Evolutionary conservation across 768 basidiomycete genomes (phyloP), one percentile per base, ranked within the genome.

Genomic region (Lactarius quietus): DNA sequence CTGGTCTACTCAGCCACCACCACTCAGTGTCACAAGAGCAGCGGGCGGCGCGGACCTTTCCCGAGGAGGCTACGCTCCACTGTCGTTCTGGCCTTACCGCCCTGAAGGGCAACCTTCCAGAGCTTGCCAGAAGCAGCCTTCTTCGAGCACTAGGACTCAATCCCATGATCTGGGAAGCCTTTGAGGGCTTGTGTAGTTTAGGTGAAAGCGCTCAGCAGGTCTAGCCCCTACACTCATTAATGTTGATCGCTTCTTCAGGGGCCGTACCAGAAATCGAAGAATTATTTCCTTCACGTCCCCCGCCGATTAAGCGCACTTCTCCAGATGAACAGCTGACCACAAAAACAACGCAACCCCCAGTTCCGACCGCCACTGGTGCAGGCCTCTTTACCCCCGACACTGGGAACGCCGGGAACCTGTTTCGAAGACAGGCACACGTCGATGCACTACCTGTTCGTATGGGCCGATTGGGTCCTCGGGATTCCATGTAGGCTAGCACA

Each of bases 81-180:
- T 93, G 93, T 82, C 83, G 86, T 71, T 83, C 90, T 56, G 94
- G 93, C 48, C 82, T 78, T 43, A 84, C 87, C 75, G 91, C 93
- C 36, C 71, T 87, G 73, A 91, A 88, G 75, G 92, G 89, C 57
- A 92, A 93, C 74, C 81, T 90, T 64, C 83, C 83, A 3, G 87
- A 89, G 61, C 83, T 85, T 69, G 94, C 94, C n/a, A 78, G 82
- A 29, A 72, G 77, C 61, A 88, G 86, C 72, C 95, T 89, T 74
- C 81, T 81, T 54, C 83, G 86, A 64, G 90, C 93, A 31, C 79
- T 97, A 66, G 74, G 79, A 17, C 73, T 86, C 55, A 88, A 93
- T 72, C 91, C 92, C 36, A 83, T 92, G 73, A 76, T 95, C 61
- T 96, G 93, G 93, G 94, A 97, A 74, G 94, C 94, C 6, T 90